These are phyloP conservation scores for Brassica cretica DNA, from an alignment of 345 rosid species.

Conservation along the genomic window DNA sequence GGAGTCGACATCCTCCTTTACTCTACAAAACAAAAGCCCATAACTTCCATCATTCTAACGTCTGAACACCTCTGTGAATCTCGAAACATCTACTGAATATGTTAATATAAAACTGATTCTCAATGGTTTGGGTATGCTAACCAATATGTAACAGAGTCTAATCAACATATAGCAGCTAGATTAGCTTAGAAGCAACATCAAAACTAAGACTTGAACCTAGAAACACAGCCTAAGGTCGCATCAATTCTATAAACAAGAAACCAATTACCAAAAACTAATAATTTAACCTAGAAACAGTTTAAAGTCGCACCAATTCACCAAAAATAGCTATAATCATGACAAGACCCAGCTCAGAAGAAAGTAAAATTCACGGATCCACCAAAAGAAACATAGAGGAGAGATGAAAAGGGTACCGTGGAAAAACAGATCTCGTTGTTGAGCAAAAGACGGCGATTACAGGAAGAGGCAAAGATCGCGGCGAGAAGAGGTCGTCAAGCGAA, in stretches of 20 bases:
- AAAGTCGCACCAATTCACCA: slow-evolving; percentile 22
- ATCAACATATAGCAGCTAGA: slow-evolving; percentile 7
- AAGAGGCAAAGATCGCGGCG: slow-evolving; percentile 23
- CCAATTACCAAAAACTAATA: neutral
- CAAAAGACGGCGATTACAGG: slow-evolving; percentile 12
- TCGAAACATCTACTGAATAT: neutral
- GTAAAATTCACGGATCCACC: slow-evolving; percentile 22
- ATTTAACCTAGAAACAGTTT: slow-evolving; percentile 14
- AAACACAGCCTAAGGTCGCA: slow-evolving; percentile 18
- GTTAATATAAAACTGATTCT: neutral
- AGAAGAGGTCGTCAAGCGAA: slow-evolving; percentile 21
- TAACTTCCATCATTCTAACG: neutral
- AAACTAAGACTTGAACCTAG: slow-evolving; percentile 18
- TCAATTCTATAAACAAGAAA: neutral
- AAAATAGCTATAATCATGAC: neutral
- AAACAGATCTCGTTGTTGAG: slow-evolving; percentile 28
- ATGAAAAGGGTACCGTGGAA: slow-evolving; percentile 28
- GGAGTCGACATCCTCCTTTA: slow-evolving; percentile 58
- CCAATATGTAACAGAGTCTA: neutral
- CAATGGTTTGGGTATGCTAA: neutral
- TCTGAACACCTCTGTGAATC: neutral
- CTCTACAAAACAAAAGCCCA: neutral
- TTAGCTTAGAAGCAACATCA: slow-evolving; percentile 19
- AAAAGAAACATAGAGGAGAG: slow-evolving; percentile 4
- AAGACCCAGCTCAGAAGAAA: slow-evolving; percentile 13